Evolutionary conservation across 2,329 filamentous ascomycete species (phyloP).

Genomic region (Meredithiella fracta): DNA sequence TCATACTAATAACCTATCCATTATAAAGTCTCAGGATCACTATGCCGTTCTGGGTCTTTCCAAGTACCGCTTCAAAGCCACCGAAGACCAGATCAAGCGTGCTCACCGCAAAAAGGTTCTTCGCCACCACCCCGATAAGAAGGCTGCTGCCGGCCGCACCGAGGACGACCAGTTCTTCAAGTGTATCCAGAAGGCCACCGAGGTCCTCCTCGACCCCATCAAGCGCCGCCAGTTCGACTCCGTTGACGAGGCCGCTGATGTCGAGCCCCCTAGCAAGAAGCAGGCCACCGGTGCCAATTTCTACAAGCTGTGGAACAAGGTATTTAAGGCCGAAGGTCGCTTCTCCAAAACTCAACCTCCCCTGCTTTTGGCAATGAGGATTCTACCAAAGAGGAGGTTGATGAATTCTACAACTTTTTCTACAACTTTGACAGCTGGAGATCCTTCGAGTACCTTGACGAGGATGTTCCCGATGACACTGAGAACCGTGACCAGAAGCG

Average conservation of each 20-base stretch:
- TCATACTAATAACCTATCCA: not conserved
- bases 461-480: constrained; percentile 97
- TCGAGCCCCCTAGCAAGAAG: constrained; percentile 87
- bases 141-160: constrained; percentile 69
- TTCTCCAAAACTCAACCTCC: constrained; percentile 83
- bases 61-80: constrained; percentile 83
- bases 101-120: constrained; percentile 99
- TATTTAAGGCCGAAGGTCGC: constrained; percentile 81
- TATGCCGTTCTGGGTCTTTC: constrained; percentile 89
- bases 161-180: constrained; percentile 99
- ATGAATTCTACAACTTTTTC: constrained; percentile 98
- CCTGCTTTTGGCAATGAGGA: constrained; percentile 74
- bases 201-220: constrained; percentile 78
- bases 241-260: constrained; percentile 83
- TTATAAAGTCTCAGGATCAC: constrained; percentile 68
- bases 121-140: constrained; percentile 97
- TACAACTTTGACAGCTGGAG: constrained; percentile 99
- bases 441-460: constrained; percentile 93
- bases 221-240: constrained; percentile 94
- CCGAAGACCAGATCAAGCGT: constrained; percentile 96
- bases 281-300: constrained; percentile 71
- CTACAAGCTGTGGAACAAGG: constrained; percentile 84
- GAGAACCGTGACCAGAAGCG: constrained; percentile 99
- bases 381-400: constrained; percentile 74
- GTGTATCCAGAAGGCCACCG: constrained; percentile 97